Conservation (phyloP, 768 basidiomycete species). For the Tephrocybe sp. region DNA sequence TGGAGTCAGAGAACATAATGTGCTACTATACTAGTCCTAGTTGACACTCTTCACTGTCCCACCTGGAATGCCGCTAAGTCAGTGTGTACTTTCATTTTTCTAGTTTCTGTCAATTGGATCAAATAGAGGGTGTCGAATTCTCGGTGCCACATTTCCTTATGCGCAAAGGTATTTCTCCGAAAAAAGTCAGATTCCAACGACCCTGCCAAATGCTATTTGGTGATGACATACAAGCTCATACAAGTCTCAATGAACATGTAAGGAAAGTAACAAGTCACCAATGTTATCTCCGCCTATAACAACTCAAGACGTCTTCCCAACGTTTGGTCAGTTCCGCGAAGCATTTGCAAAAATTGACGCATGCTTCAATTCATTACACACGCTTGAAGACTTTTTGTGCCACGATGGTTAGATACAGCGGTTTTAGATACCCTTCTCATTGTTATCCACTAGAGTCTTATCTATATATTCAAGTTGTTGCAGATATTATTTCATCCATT, state of each 20-base stretch:
- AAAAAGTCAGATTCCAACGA: conserved; percentile 1
- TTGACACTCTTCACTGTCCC: conserved; percentile 3
- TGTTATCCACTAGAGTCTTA: too few species aligned
- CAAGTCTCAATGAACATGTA: not conserved
- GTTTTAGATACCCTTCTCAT: too few species aligned
- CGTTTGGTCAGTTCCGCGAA: not conserved
- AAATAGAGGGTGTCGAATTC: not conserved
- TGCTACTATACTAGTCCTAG: conserved; percentile 4
- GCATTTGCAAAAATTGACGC: too few species aligned
- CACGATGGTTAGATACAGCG: too few species aligned
- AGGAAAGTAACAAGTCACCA: not conserved
- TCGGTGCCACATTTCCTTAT: conserved; percentile 14
- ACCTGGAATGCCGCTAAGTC: conserved; percentile 4
- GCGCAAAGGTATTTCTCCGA: conserved; percentile 6
- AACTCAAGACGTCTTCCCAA: not conserved
- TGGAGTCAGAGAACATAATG: conserved; percentile 1
- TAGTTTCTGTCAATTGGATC: not conserved
- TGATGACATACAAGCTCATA: conserved; percentile 12
- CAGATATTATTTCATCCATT: too few species aligned
- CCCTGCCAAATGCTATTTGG: conserved; percentile 13
- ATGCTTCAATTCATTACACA: not conserved
- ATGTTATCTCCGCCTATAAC: conserved; percentile 14
- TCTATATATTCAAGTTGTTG: too few species aligned
- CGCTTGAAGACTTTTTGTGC: too few species aligned
- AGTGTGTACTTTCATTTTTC: not conserved